A percentile compares a stretch with the other conserved stretches of the same genome.
These are phyloP conservation scores for Cyclostephanos tholiformis DNA, from an alignment of 108 stramenopile genomes.

Conservation along the genomic window DNA sequence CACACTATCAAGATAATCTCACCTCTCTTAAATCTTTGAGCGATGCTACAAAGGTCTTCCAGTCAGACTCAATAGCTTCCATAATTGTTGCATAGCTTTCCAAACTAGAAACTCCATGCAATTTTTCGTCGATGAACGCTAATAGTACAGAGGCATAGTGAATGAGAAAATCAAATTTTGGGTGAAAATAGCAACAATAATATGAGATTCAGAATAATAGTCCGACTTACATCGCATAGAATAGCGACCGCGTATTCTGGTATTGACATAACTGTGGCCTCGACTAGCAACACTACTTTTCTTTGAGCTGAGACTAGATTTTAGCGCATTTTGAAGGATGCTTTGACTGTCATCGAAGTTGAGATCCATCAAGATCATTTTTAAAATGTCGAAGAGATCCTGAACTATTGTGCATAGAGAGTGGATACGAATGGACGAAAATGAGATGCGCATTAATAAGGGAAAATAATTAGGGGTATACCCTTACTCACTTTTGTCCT, in stretches of 20 bases:
- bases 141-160: conserved; percentile 10
- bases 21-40: conserved; percentile 60
- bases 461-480: no score
- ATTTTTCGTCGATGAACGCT: conserved; percentile 76
- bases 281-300: conserved; percentile 43
- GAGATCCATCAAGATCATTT: conserved; percentile 56
- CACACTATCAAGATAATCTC: background rate
- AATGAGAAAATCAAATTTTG: background rate
- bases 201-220: background rate
- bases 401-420: no score
- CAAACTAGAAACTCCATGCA: conserved; percentile 77
- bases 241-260: conserved; percentile 55
- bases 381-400: conserved; percentile 73
- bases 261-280: conserved; percentile 41
- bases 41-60: conserved; percentile 55
- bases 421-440: no score
- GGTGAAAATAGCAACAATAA: no score
- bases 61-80: conserved; percentile 73
- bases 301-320: conserved; percentile 38
- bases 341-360: conserved; percentile 35
- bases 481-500: no score
- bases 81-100: conserved; percentile 55
- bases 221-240: conserved; percentile 25
- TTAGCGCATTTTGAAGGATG: conserved; percentile 43
- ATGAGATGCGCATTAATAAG: no score